phyloP scores from a whole-genome alignment of 257 asterid genomes.

The Primulina eburnea region DNA sequence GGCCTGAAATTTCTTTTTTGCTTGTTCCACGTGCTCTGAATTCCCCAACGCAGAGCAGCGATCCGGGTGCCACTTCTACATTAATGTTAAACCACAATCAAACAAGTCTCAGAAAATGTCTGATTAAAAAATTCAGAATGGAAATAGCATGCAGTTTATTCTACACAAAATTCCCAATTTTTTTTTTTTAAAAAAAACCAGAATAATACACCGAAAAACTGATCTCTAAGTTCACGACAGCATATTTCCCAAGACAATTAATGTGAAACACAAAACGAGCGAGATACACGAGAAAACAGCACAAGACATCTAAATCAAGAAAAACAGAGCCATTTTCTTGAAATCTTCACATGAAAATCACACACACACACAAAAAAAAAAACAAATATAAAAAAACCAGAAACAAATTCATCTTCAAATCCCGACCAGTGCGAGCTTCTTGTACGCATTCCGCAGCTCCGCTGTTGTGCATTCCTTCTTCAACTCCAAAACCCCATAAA shows the following conservation, averaged over 20 bases:
- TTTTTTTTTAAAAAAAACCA: too few relatives aligned
- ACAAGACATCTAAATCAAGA: background rate
- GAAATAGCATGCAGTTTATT: too few relatives aligned
- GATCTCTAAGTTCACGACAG: too few relatives aligned
- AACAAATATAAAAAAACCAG: background rate
- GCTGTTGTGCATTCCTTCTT: conserved; percentile 58
- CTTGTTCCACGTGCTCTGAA: conserved; percentile 53
- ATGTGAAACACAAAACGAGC: background rate
- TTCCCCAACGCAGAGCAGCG: conserved; percentile 61
- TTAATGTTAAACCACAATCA: background rate
- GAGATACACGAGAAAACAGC: too few relatives aligned
- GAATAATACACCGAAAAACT: too few relatives aligned
- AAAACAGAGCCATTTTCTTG: background rate
- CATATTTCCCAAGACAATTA: background rate
- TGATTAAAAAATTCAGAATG: background rate
- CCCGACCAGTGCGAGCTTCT: conserved; percentile 84
- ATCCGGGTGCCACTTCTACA: conserved; percentile 94
- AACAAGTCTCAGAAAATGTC: too few relatives aligned
- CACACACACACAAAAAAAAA: background rate
- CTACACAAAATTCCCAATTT: background rate
- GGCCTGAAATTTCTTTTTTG: conserved; percentile 80
- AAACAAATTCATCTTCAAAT: conserved; percentile 6
- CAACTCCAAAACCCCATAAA: conserved; percentile 69
- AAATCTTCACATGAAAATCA: background rate
- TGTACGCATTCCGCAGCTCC: conserved; percentile 71